Evolutionary conservation across 2,329 filamentous ascomycete species (phyloP), one percentile per base, ranked within the genome.

Genomic region (Elsinoe batatas): DNA sequence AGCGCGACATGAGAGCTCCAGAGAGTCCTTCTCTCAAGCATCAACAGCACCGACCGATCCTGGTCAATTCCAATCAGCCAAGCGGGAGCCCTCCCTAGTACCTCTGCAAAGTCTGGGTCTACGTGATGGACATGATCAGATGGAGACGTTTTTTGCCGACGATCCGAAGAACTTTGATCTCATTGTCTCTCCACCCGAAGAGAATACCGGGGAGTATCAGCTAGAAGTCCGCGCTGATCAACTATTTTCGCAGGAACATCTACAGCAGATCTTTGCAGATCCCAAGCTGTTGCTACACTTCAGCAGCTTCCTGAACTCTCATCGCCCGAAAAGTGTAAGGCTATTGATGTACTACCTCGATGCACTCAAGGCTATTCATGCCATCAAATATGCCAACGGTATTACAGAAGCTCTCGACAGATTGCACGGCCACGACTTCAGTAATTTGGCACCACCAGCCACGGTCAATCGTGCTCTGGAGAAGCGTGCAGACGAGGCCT

Each of bases 321-420:
- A 78, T 43, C 75, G 83, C 43, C 80, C 83, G 4, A 71, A 77
- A 17, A 87, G 85, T 0, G 73, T 87, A 1, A 79, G 84, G 0
- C 70, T 86, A 6, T 69, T 90, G 12, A 79, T 83, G 22, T 87
- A 88, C 71, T 88, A 88, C 60, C 74, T 89, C 1, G 83, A 88
- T 61, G 79, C 84, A 0, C 68, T 82, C 57, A 91, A 90, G 64
- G 85, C 85, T 0, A 68, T 88, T 11, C 80, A 81, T 61, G 84
- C 86, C 1, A 82, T 90, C 57, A 75, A 77, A 33, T 89, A 89
- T 62, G 79, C 84, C 17, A 88, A 90, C 65, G 79, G 83, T 0
- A 76, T 89, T 35, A 77, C 82, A 1, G 77, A 80, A 58, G 76
- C 81, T 1, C 72, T 87, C 7, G 74, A 79, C 26, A 74, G 76